Evolutionary conservation across 83 land plant species (phyloP).

Genomic region (Larix sibirica): DNA sequence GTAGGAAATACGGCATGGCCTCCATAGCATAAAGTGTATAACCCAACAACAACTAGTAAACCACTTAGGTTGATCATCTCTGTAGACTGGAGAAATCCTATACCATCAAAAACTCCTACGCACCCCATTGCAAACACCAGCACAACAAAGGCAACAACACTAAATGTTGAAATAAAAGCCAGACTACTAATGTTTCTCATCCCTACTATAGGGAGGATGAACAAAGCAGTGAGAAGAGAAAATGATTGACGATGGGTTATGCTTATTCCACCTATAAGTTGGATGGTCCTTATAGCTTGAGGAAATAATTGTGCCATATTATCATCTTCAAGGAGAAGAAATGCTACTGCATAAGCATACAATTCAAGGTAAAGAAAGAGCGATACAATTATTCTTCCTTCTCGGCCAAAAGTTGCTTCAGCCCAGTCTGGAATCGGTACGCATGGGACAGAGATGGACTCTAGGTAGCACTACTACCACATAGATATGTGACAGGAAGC

Average conservation of each 20-base stretch:
- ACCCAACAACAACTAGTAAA: slow-evolving; percentile 35
- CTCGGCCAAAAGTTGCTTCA: slow-evolving; percentile 68
- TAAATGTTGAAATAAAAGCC: neutral
- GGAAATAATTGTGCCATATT: slow-evolving; percentile 63
- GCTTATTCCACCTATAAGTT: slow-evolving; percentile 5
- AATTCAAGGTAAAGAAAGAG: slow-evolving; percentile 68
- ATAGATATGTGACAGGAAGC: too few species aligned
- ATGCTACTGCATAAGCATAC: slow-evolving; percentile 67
- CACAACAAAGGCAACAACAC: neutral
- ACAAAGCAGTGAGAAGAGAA: slow-evolving; percentile 47
- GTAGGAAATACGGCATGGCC: slow-evolving; percentile 47
- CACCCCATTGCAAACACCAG: slow-evolving; percentile 10
- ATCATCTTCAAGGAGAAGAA: slow-evolving; percentile 88
- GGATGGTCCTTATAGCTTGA: slow-evolving; percentile 28
- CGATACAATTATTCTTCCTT: slow-evolving; percentile 65
- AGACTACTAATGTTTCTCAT: slow-evolving; percentile 46
- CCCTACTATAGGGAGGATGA: slow-evolving; percentile 82
- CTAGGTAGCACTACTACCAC: too few species aligned
- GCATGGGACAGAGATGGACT: too few species aligned
- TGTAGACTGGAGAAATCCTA: slow-evolving; percentile 31
- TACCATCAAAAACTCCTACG: slow-evolving; percentile 30
- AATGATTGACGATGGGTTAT: slow-evolving; percentile 33
- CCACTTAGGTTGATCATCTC: slow-evolving; percentile 25
- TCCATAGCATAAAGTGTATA: slow-evolving; percentile 41
- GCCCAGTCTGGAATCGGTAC: too few species aligned